Conservation (phyloP, 2,329 filamentous ascomycete genomes). For the Clathrospora elynae region DNA sequence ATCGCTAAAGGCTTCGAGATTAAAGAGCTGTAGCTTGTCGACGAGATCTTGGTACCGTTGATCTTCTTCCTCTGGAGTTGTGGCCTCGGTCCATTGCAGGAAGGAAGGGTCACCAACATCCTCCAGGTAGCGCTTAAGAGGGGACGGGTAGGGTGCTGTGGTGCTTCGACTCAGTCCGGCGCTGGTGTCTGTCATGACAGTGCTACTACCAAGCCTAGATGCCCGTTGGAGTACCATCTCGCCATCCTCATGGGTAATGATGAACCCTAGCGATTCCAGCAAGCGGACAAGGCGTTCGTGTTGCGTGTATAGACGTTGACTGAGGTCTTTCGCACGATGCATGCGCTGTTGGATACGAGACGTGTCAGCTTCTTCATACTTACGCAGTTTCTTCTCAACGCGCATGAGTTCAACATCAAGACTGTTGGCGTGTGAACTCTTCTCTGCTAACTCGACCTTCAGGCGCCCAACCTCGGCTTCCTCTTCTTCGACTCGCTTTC, state of each 20-base stretch:
- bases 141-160: constrained; percentile 59
- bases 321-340: constrained; percentile 78
- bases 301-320: constrained; percentile 79
- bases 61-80: constrained; percentile 68
- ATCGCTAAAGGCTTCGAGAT: constrained; percentile 82
- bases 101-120: constrained; percentile 72
- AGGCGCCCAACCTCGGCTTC: constrained; percentile 72
- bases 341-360: constrained; percentile 72
- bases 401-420: constrained; percentile 76
- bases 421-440: constrained; percentile 75
- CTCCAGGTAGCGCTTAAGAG: constrained; percentile 61
- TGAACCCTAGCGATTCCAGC: constrained; percentile 84
- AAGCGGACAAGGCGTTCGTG: constrained; percentile 83
- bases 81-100: constrained; percentile 80
- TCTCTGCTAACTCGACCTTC: constrained; percentile 71
- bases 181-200: constrained; percentile 49
- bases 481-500: constrained; percentile 75
- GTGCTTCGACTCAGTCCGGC: constrained; percentile 56
- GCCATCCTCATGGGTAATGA: constrained; percentile 73
- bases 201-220: constrained; percentile 60
- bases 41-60: constrained; percentile 77
- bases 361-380: constrained; percentile 53
- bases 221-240: constrained; percentile 76
- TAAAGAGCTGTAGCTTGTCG: constrained; percentile 74
- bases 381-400: constrained; percentile 67